Percentiles rank a stretch among this genome's conserved stretches.
phyloP scores from a whole-genome alignment of 257 asterid species.

The Solanum medicagineum region DNA sequence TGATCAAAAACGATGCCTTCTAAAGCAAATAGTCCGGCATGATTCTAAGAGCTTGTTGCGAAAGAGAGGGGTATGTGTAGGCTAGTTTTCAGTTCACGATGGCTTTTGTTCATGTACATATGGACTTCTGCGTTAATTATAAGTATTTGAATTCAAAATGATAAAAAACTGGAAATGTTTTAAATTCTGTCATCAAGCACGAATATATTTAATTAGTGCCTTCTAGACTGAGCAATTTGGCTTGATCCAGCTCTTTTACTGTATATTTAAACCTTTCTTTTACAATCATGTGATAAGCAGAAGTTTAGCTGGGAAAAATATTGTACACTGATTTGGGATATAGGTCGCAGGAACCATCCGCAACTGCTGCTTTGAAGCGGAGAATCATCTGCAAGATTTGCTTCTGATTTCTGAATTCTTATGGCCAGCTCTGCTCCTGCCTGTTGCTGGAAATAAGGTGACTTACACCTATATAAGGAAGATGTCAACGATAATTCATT shows the following conservation, averaged over 20 bases:
- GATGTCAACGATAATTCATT: not conserved
- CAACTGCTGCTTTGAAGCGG: constrained; percentile 98
- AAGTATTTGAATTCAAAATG: not conserved
- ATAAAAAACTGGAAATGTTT: not conserved
- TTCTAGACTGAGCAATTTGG: not conserved
- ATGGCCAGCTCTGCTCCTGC: constrained; percentile 91
- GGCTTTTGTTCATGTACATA: not conserved
- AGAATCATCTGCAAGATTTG: constrained; percentile 64
- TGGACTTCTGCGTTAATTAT: not conserved
- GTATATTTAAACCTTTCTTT: not conserved
- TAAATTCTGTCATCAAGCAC: not conserved
- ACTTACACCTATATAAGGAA: not conserved
- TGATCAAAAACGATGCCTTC: constrained; percentile 81
- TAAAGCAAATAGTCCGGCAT: constrained; percentile 83
- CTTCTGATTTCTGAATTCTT: constrained; percentile 83
- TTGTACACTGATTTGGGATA: not conserved
- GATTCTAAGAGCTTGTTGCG: constrained; percentile 65
- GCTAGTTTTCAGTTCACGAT: not conserved
- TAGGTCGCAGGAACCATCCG: constrained; percentile 92
- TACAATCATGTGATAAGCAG: not conserved
- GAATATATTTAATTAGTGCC: not conserved
- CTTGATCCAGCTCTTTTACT: not conserved
- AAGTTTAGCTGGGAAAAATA: not conserved
- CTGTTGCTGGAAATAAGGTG: constrained; percentile 97
- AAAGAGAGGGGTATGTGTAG: constrained; percentile 70